Conservation (phyloP, 352 stramenopile genomes). For the Pythium periplocum region DNA sequence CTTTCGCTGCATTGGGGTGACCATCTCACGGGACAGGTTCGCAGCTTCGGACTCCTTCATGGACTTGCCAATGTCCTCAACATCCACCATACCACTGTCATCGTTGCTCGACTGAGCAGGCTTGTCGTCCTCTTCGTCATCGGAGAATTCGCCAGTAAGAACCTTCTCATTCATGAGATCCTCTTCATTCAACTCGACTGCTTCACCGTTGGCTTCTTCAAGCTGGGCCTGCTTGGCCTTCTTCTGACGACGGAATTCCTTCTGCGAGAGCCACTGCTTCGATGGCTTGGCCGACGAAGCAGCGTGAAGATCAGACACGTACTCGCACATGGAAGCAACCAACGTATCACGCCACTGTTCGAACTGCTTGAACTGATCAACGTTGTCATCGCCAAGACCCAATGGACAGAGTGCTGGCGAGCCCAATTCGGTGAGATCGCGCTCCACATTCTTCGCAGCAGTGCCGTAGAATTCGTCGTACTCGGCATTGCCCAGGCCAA, state of each 20-base stretch:
- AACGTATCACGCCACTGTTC: slow-evolving; percentile 79
- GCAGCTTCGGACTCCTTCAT: slow-evolving; percentile 83
- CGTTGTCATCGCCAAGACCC: slow-evolving; percentile 74
- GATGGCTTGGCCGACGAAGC: slow-evolving; percentile 6
- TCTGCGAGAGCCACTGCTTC: slow-evolving; percentile 68
- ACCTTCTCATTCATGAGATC: slow-evolving; percentile 85
- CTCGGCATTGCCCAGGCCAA: slow-evolving; percentile 83
- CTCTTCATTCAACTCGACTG: slow-evolving; percentile 69
- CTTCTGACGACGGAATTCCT: slow-evolving; percentile 82
- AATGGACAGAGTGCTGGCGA: slow-evolving; percentile 55
- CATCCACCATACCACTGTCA: slow-evolving; percentile 64
- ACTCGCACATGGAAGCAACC: slow-evolving; percentile 72
- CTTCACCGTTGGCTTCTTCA: slow-evolving; percentile 43
- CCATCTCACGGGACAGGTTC: slow-evolving; percentile 87
- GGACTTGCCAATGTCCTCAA: slow-evolving; percentile 83
- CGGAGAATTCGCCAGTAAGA: slow-evolving; percentile 62
- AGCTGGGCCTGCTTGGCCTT: slow-evolving; percentile 59
- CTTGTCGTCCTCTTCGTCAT: slow-evolving; percentile 50
- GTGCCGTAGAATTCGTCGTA: slow-evolving; percentile 87
- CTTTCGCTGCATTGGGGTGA: slow-evolving; percentile 93
- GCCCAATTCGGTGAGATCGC: slow-evolving; percentile 52
- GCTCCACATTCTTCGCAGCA: slow-evolving; percentile 70
- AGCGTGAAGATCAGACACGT: slow-evolving; percentile 38
- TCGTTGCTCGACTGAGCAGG: slow-evolving; percentile 2
- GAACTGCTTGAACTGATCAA: slow-evolving; percentile 81